Evolutionary conservation across 768 basidiomycete genomes (phyloP), one percentile per base, ranked within the genome.

Genomic region (Leccinum variicolor): DNA sequence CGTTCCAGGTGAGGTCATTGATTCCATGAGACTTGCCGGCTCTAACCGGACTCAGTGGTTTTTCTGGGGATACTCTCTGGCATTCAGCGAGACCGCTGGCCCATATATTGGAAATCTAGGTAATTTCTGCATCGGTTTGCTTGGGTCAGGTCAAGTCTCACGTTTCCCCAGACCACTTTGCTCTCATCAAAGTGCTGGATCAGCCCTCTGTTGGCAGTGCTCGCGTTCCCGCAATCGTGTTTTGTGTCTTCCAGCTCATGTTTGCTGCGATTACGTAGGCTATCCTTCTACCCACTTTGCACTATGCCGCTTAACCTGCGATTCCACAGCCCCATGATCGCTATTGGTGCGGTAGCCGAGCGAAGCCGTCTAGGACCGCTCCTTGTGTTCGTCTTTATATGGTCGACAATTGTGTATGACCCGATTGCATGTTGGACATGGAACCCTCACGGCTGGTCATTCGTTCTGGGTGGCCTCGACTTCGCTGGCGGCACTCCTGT

Each of bases 351-450:
- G 25, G 85, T 95, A 54, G 94, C 94, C 9, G 96, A 98, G 67
- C 90, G 94, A 50, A 84, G 83, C 13, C 85, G 90, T 4, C 81
- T 97, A 14, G 88, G 93, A 1, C 96, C 96, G 1, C 75, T 90
- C 39, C 81, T 96, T 60, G 83, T 94, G 55, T 98, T 98, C 74
- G 83, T 94, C 63, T 98, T 98, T 67, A 67, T 84, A 52, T 98
- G 96, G 96, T 79, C 84, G 11, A 91, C 90, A 4, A 66, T 94
- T 57, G 92, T 94, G 15, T 98, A 98, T 73, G 89, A 96, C 67
- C 94, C 94, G 2, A 86, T 98, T 56, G 96, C 93, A 0, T 93
- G 91, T 75, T 97, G 95, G 94, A 91, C 94, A 5, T 98, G 96
- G 96, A 94, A 93, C 66, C 61, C 81, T 34, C 83, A 89, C 31